These are phyloP conservation scores for Phytophthora tentaculata DNA, from an alignment of 352 stramenopile genomes.

Conservation along the genomic window DNA sequence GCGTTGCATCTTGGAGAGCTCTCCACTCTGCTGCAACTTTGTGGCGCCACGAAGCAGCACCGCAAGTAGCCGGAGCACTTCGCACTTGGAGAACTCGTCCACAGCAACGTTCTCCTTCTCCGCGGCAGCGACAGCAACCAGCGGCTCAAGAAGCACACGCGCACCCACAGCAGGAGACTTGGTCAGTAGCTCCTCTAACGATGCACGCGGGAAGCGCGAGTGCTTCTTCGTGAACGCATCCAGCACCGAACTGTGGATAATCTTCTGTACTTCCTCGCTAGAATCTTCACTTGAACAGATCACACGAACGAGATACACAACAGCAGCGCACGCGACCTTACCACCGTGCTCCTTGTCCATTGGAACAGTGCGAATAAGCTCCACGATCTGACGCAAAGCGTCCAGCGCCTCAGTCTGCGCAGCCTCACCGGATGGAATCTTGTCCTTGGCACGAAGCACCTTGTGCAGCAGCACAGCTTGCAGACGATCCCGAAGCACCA, in stretches of 20 bases:
- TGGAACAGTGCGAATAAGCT: conserved; percentile 51
- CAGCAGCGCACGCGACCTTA: conserved; percentile 61
- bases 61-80: conserved; percentile 79
- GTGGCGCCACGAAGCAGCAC: conserved; percentile 50
- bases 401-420: conserved; percentile 34
- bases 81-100: conserved; percentile 81
- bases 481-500: conserved; percentile 77
- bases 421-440: conserved; percentile 27
- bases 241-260: conserved; percentile 41
- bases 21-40: conserved; percentile 32
- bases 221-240: conserved; percentile 89
- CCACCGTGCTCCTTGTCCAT: conserved; percentile 71
- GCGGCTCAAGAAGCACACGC: conserved; percentile 61
- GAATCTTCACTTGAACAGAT: conserved; percentile 35
- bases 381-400: conserved; percentile 44
- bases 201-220: conserved; percentile 68
- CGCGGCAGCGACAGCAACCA: conserved; percentile 54
- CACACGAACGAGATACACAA: conserved; percentile 71
- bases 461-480: conserved; percentile 75
- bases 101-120: conserved; percentile 43
- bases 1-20: conserved; percentile 37
- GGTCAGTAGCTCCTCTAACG: conserved; percentile 73
- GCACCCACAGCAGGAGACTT: conserved; percentile 58
- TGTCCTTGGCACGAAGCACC: conserved; percentile 67
- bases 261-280: conserved; percentile 30